Percentiles rank a stretch among this genome's conserved stretches.
Conservation (phyloP, 2,329 filamentous ascomycete genomes). For the Neoscytalidium dimidiatum region DNA sequence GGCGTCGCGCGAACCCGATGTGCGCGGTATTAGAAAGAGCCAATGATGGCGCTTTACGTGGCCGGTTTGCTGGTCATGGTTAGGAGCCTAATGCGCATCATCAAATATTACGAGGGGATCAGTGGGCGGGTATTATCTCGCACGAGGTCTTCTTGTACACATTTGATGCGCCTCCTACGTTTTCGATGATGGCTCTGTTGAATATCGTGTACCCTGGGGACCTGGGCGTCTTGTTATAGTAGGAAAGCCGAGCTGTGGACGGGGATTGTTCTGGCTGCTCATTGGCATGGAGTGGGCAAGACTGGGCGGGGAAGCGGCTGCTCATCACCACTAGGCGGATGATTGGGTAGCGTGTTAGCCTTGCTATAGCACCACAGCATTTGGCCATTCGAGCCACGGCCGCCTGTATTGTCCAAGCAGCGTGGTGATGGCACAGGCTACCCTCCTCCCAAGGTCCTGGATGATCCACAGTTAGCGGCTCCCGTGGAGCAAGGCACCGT, state of each 20-base stretch:
- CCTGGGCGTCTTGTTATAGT: background rate
- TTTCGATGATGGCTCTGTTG: slow-evolving; percentile 44
- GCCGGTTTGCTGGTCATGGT: slow-evolving; percentile 51
- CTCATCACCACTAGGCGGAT: background rate
- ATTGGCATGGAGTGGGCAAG: background rate
- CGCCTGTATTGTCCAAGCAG: background rate
- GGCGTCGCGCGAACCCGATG: background rate
- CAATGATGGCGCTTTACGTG: slow-evolving; percentile 46
- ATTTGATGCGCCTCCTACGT: slow-evolving; percentile 52
- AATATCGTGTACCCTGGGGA: slow-evolving; percentile 40
- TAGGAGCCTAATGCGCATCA: slow-evolving; percentile 50
- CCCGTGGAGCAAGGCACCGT: background rate
- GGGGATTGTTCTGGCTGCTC: background rate
- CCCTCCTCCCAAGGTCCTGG: background rate
- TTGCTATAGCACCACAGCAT: background rate
- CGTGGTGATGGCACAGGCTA: background rate
- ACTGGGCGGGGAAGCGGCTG: background rate
- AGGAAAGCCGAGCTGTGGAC: background rate
- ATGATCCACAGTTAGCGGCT: background rate
- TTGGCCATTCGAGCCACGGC: background rate
- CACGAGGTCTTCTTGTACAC: slow-evolving; percentile 50
- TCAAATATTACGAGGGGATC: slow-evolving; percentile 50
- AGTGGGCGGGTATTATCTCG: slow-evolving; percentile 46
- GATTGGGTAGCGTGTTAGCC: background rate
- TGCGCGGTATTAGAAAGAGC: slow-evolving; percentile 27